Base-by-base conservation (phyloP, 129 eudicot species). In the Flaveria robusta region DNA sequence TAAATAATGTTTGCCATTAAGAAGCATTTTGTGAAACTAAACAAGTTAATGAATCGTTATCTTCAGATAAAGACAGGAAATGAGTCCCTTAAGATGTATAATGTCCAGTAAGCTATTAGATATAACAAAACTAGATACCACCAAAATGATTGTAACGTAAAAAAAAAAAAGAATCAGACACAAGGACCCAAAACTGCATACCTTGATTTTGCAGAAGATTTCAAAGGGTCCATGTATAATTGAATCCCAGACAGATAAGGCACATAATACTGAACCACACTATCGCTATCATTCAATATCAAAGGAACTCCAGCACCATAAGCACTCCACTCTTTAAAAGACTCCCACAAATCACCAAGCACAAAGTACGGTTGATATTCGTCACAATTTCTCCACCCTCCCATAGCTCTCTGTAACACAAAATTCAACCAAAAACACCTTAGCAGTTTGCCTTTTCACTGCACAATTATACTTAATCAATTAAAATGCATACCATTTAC, bases 301-400 rank as follows among this genome's bases (percentile, higher is more conserved):
- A 95, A 78, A 27, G 97, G 97, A 68, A 91, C 99, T 65, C 97
- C 97, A 72, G 88, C 94, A 52, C 99, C 99, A 87, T 95, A 95
- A 52, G 97, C 99, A 78, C 99, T 95, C 99, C 97, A 91, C 75
- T 95, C 99, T 82, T 85, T 89, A 9, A 95, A 95, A 22, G 97
- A 91, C 78, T 86, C 94, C 99, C 97, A 95, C 68, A 95, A 85
- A 84, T 95, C 99, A 77, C 97, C 90, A 24, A 95, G 92, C 76
- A 89, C 88, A 74, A 87, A 95, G 76, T 79, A 89, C 7, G 96
- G 92, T 64, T 85, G 96, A 45, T 68, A 78, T 79, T 87, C 94
- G 31, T 84, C 69, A 15, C 41, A 72, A 18, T 71, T 88, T 78
- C 90, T 91, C 96, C 90, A 89, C 16, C 86, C 84, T 81, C 86